Percentiles rank a stretch among this genome's conserved stretches.
Evolutionary conservation across 345 rosid genomes (phyloP).

Genomic region (Boechera divaricarpa): DNA sequence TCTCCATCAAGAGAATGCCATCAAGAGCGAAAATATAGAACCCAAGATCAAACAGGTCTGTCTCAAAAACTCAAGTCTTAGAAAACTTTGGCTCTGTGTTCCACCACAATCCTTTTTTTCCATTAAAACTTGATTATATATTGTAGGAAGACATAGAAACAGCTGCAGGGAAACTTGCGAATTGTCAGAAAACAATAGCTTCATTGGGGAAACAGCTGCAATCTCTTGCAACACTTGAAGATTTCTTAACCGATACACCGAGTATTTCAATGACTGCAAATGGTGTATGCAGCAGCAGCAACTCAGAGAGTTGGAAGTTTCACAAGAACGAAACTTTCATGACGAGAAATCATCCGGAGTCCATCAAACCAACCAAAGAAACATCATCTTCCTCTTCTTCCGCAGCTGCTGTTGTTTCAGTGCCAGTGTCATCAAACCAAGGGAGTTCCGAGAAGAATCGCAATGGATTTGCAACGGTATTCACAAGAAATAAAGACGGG

Average conservation of each 20-base stretch:
- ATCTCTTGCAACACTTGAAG: constrained; percentile 94
- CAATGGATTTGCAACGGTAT: constrained; percentile 87
- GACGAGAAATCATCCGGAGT: constrained; percentile 45
- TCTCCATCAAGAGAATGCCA: constrained; percentile 61
- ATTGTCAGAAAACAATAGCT: constrained; percentile 92
- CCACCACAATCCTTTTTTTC: background rate
- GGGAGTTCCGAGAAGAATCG: constrained; percentile 74
- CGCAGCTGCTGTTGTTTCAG: constrained; percentile 6
- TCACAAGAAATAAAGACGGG: constrained; percentile 87
- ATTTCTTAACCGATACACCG: constrained; percentile 81
- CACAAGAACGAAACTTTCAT: constrained; percentile 56
- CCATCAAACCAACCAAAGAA: constrained; percentile 41
- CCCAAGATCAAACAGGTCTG: constrained; percentile 83
- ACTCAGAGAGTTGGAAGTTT: constrained; percentile 64
- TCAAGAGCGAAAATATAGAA: constrained; percentile 58
- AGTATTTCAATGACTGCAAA: constrained; percentile 48
- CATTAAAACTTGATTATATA: constrained; percentile 24
- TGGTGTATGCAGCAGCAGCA: constrained; percentile 40
- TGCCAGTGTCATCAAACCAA: constrained; percentile 47
- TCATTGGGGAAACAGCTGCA: constrained; percentile 84
- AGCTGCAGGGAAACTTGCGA: constrained; percentile 86
- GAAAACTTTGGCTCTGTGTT: background rate
- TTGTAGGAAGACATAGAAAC: constrained; percentile 78
- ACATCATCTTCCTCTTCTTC: constrained; percentile 43
- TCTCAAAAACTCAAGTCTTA: background rate